Conservation (phyloP, 495 filamentous ascomycete genomes). For the Symbiotaphrina buchneri region DNA sequence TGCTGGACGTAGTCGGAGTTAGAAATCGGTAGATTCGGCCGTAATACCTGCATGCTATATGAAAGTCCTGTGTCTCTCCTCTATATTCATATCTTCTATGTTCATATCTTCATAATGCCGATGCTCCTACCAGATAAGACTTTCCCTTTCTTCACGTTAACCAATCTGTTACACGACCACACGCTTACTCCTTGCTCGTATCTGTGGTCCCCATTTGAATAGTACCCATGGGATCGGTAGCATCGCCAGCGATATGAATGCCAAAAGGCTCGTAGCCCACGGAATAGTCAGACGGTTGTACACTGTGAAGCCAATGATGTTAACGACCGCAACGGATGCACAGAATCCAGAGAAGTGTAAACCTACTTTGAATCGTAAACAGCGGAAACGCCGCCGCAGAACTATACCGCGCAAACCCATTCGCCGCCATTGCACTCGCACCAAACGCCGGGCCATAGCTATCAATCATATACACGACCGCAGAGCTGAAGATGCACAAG, state of each 20-base stretch:
- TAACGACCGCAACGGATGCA: no score
- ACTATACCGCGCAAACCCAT: conserved; percentile 37
- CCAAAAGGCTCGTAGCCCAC: conserved; percentile 3
- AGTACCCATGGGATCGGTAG: conserved; percentile 5
- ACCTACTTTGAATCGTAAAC: conserved; percentile 16
- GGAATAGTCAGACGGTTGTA: conserved; percentile 2
- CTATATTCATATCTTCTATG: no score
- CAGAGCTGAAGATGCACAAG: conserved; percentile 25
- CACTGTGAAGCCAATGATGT: no score
- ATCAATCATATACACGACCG: conserved; percentile 30
- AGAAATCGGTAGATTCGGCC: no score
- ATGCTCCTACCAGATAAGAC: no score
- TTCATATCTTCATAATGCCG: no score
- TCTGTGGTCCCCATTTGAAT: conserved; percentile 1
- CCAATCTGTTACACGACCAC: no score
- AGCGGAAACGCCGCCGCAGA: conserved; percentile 43
- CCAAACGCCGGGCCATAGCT: conserved; percentile 31
- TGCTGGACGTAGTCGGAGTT: no score
- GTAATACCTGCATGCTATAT: no score
- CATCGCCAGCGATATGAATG: conserved; percentile 2
- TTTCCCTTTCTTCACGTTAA: no score
- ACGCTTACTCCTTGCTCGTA: conserved; percentile 2
- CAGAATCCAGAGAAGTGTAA: not conserved
- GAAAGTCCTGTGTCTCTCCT: no score
- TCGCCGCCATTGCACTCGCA: conserved; percentile 37